Conservation (phyloP, 192 early-diverging fungal genomes). For the Rhizophagus clarus region DNA sequence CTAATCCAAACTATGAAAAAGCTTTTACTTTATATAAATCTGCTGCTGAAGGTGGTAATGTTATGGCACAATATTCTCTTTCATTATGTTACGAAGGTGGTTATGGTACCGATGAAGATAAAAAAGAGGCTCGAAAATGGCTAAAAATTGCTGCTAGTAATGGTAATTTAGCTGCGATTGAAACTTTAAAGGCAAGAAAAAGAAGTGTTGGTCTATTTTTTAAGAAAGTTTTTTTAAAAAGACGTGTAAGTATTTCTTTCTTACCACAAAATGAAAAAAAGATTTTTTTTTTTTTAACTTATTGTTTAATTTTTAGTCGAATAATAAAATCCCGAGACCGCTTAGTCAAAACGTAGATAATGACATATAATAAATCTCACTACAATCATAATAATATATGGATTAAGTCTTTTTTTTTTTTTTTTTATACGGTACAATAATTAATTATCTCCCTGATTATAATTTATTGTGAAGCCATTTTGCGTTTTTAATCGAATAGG, state of each 20-base stretch:
- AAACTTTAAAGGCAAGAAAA: slow-evolving; percentile 8
- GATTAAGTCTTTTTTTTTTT: too few relatives aligned
- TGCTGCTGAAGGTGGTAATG: slow-evolving; percentile 64
- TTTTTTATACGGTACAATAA: too few relatives aligned
- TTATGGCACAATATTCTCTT: slow-evolving; percentile 70
- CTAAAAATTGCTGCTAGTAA: slow-evolving; percentile 53
- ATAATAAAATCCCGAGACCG: too few relatives aligned
- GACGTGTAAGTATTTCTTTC: background rate
- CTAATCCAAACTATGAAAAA: slow-evolving; percentile 43
- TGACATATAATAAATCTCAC: too few relatives aligned
- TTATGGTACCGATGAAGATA: slow-evolving; percentile 59
- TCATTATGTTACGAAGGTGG: slow-evolving; percentile 86
- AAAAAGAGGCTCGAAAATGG: slow-evolving; percentile 58
- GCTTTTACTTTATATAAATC: slow-evolving; percentile 62
- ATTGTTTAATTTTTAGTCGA: background rate
- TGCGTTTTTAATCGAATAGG: too few relatives aligned
- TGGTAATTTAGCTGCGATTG: slow-evolving; percentile 35
- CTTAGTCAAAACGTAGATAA: too few relatives aligned
- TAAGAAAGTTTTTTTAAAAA: background rate
- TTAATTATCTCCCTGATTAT: too few relatives aligned
- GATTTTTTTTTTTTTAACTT: background rate
- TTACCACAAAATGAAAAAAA: background rate
- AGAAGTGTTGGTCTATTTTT: background rate
- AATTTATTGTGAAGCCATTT: too few relatives aligned
- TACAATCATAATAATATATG: too few relatives aligned